Percentiles rank a stretch among this genome's conserved stretches.
These are phyloP conservation scores for Agrocybe praecox DNA, from an alignment of 768 basidiomycete genomes.

Conservation along the genomic window DNA sequence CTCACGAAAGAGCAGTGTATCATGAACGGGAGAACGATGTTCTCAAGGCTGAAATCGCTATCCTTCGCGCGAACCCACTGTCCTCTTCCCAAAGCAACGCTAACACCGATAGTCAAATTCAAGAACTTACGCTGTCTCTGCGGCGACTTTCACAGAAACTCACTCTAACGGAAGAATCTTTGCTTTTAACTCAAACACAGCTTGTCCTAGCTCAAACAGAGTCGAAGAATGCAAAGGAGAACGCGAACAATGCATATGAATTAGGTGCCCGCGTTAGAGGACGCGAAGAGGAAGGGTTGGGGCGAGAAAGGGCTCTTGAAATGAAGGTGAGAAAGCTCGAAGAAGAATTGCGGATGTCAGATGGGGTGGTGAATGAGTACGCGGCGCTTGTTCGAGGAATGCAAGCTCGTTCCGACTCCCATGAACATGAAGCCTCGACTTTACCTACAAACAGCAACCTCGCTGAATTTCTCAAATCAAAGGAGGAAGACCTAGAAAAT, in stretches of 20 bases:
- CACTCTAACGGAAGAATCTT: conserved; percentile 55
- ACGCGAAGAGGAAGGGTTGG: conserved; percentile 53
- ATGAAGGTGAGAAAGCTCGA: conserved; percentile 47
- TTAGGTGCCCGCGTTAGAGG: conserved; percentile 55
- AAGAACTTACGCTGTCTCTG: conserved; percentile 68
- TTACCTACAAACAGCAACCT: not conserved
- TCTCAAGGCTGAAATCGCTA: conserved; percentile 54
- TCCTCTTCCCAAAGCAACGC: conserved; percentile 29
- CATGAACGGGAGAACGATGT: conserved; percentile 64
- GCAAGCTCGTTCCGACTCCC: conserved; percentile 36
- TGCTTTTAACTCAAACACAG: conserved; percentile 51
- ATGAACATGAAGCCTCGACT: conserved; percentile 22
- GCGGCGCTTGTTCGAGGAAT: conserved; percentile 72
- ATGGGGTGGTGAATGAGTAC: conserved; percentile 70
- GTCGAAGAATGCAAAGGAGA: conserved; percentile 39
- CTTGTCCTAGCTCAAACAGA: conserved; percentile 46
- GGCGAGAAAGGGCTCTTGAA: conserved; percentile 51
- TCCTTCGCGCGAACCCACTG: conserved; percentile 58
- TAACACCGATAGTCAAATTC: conserved; percentile 33
- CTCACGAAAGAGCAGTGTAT: conserved; percentile 44
- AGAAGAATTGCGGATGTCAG: conserved; percentile 61
- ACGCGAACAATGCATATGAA: conserved; percentile 55
- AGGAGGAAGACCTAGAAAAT: not conserved
- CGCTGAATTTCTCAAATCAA: conserved; percentile 4
- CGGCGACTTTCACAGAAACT: conserved; percentile 72